phyloP scores from a whole-genome alignment of 495 filamentous ascomycete genomes.

The Glonium stellatum region DNA sequence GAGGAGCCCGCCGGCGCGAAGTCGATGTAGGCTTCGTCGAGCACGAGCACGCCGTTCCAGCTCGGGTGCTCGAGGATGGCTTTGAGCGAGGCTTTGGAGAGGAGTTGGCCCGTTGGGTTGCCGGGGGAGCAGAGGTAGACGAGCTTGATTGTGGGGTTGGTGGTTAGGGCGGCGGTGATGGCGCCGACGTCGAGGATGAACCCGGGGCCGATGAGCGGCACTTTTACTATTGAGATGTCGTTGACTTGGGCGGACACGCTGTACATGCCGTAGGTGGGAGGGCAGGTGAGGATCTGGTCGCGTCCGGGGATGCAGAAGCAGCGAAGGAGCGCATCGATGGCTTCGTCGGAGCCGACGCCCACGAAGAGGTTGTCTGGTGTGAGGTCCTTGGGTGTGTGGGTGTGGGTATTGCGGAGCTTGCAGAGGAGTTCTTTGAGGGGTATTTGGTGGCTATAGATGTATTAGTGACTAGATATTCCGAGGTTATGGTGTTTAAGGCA shows the following conservation, averaged over 20 bases:
- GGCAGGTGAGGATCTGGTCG: conserved; percentile 88
- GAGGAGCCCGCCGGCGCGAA: conserved; percentile 74
- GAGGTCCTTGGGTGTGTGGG: conserved; percentile 67
- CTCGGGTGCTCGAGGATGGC: conserved; percentile 74
- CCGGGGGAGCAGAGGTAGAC: conserved; percentile 90
- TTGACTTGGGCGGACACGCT: conserved; percentile 87
- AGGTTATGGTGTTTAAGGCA: conserved; percentile 24
- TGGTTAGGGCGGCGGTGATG: conserved; percentile 57
- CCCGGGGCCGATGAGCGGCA: conserved; percentile 57
- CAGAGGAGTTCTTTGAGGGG: conserved; percentile 83
- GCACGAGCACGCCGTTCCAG: conserved; percentile 89
- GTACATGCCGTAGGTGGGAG: conserved; percentile 99
- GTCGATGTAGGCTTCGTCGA: conserved; percentile 97
- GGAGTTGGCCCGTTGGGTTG: conserved; percentile 78
- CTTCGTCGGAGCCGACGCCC: conserved; percentile 93
- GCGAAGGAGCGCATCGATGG: conserved; percentile 85
- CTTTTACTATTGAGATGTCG: conserved; percentile 76
- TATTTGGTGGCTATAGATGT: conserved; percentile 58
- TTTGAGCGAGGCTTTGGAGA: conserved; percentile 68
- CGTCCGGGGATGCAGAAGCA: conserved; percentile 83
- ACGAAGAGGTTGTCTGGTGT: conserved; percentile 81
- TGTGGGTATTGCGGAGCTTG: conserved; percentile 76
- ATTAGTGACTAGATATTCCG: neutral
- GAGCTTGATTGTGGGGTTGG: conserved; percentile 68
- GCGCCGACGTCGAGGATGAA: conserved; percentile 67